Evolutionary conservation across 768 basidiomycete genomes (phyloP).

Genomic region (Lactarius quietus): DNA sequence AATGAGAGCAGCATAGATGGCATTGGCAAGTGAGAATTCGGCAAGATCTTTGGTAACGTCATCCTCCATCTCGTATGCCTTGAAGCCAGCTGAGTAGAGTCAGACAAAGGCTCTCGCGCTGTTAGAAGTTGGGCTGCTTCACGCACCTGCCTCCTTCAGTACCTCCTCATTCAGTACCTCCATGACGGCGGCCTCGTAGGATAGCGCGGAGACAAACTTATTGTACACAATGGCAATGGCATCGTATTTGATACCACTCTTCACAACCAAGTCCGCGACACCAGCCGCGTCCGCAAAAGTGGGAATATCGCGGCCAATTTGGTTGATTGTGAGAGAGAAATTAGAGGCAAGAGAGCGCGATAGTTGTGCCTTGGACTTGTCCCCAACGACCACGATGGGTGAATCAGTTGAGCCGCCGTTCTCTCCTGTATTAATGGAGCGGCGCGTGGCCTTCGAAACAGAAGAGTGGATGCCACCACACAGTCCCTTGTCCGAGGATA

Average conservation of each 20-base stretch:
- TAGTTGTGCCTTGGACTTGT: constrained; percentile 96
- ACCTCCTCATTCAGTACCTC: constrained; percentile 80
- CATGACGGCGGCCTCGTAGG: constrained; percentile 76
- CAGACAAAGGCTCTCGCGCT: neutral
- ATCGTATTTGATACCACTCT: constrained; percentile 83
- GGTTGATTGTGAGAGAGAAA: constrained; percentile 88
- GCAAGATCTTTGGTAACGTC: constrained; percentile 90
- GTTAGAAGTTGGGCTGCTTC: neutral
- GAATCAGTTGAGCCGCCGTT: constrained; percentile 54
- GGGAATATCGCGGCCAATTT: constrained; percentile 96
- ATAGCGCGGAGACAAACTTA: constrained; percentile 84
- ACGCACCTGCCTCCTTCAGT: constrained; percentile 77
- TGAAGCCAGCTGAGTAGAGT: constrained; percentile 68
- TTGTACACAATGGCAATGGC: constrained; percentile 78
- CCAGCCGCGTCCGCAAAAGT: constrained; percentile 95
- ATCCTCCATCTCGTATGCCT: constrained; percentile 96
- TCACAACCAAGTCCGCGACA: constrained; percentile 89
- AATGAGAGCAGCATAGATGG: constrained; percentile 88
- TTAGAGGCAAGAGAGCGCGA: constrained; percentile 59
- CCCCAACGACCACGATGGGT: constrained; percentile 84
- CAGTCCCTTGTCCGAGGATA: constrained; percentile 98
- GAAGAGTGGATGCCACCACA: constrained; percentile 99
- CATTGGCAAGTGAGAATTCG: constrained; percentile 96
- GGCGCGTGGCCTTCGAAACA: constrained; percentile 85
- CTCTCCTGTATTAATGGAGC: constrained; percentile 53